Evolutionary conservation across 1,284 basidiomycete species (phyloP).

Genomic region (Volvariella surrecta): DNA sequence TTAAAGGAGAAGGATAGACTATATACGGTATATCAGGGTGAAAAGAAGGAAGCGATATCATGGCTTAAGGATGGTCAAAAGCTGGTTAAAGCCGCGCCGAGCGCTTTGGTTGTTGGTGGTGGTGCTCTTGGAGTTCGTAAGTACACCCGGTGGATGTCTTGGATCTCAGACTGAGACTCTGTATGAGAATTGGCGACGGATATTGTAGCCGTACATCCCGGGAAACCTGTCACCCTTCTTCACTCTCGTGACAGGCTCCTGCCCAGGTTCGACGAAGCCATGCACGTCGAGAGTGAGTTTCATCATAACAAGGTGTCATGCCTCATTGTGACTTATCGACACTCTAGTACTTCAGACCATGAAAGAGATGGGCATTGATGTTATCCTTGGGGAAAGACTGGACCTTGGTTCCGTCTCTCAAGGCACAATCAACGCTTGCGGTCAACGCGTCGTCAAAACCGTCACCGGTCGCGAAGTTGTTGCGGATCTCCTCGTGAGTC

Average conservation of each 20-base stretch:
- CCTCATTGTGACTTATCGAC: not conserved
- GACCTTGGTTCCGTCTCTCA: constrained; percentile 33
- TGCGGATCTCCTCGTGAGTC: constrained; percentile 54
- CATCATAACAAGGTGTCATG: not conserved
- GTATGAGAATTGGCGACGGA: constrained; percentile 57
- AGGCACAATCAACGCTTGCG: constrained; percentile 19
- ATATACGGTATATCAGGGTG: constrained; percentile 26
- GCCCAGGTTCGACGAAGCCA: constrained; percentile 45
- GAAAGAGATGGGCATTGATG: constrained; percentile 33
- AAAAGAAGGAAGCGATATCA: constrained; percentile 35
- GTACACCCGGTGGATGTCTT: constrained; percentile 13
- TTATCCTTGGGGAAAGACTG: constrained; percentile 48
- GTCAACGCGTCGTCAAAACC: constrained; percentile 40
- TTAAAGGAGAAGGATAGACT: constrained; percentile 6
- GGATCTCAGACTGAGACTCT: not conserved
- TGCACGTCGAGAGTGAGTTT: constrained; percentile 46
- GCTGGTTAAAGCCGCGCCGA: constrained; percentile 31
- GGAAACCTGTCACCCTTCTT: constrained; percentile 55
- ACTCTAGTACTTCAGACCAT: constrained; percentile 33
- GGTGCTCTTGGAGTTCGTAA: constrained; percentile 57
- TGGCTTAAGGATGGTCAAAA: constrained; percentile 41
- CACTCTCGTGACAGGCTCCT: constrained; percentile 56
- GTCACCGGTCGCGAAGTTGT: constrained; percentile 48
- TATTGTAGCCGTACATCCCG: constrained; percentile 51
- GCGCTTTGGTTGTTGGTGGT: constrained; percentile 50